A percentile compares a stretch with the other conserved stretches of the same genome.
Conservation (phyloP, 2,329 filamentous ascomycete species). For the Microdochium trichocladiopsis region DNA sequence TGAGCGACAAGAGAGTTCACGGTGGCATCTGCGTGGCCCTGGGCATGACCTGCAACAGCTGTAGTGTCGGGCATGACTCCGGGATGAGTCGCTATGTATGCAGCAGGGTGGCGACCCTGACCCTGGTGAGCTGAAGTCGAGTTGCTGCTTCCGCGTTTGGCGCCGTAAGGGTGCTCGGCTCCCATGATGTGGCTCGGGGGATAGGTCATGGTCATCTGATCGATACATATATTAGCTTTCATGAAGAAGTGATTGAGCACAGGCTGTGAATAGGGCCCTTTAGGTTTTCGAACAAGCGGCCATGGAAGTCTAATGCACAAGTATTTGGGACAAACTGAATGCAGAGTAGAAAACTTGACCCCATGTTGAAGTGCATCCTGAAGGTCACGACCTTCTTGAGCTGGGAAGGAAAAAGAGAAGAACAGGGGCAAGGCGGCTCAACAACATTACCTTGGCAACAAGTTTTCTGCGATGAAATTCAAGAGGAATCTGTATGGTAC, state of each 20-base stretch:
- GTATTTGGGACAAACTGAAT: too few species aligned
- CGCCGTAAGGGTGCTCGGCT: conserved; percentile 13
- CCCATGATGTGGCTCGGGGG: conserved; percentile 6
- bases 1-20: conserved; percentile 19
- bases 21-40: conserved; percentile 7
- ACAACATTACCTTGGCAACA: neutral
- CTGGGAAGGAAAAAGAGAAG: neutral
- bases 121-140: conserved; percentile 10
- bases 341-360: too few species aligned
- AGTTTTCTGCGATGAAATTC: neutral
- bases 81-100: neutral
- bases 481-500: neutral
- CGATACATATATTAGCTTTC: neutral
- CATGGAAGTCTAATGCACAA: too few species aligned
- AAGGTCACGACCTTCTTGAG: too few species aligned
- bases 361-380: too few species aligned
- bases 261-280: neutral
- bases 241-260: too few species aligned
- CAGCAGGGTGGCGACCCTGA: conserved; percentile 7
- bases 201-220: conserved; percentile 1
- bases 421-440: neutral
- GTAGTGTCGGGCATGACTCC: neutral
- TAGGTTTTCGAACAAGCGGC: too few species aligned
- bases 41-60: neutral
- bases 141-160: conserved; percentile 9